Percentiles rank a stretch among this genome's conserved stretches.
phyloP scores from a whole-genome alignment of 2,329 filamentous ascomycete genomes.

The Elsinoe ampelina region DNA sequence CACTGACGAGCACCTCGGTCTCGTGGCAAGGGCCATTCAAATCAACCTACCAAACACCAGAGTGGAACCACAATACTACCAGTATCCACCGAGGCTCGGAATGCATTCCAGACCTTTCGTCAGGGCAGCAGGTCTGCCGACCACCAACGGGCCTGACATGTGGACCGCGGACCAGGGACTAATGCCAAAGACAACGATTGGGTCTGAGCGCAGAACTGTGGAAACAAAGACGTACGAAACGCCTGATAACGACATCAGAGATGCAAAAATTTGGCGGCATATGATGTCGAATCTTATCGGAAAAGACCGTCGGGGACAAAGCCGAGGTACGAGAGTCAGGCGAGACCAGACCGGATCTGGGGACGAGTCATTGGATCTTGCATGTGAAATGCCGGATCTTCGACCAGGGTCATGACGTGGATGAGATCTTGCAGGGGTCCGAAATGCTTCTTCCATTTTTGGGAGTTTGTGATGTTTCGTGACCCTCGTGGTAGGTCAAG shows the following conservation, averaged over 20 bases:
- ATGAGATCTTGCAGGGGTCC: background rate
- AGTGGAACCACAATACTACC: constrained; percentile 2
- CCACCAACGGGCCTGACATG: background rate
- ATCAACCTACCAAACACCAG: background rate
- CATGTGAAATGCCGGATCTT: constrained; percentile 8
- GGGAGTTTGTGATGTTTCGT: background rate
- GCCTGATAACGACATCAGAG: constrained; percentile 8
- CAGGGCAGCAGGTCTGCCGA: background rate
- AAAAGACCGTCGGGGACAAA: background rate
- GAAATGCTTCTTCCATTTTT: background rate
- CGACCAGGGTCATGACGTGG: constrained; percentile 8
- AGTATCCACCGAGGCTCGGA: background rate
- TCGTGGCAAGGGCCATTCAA: background rate
- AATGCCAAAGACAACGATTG: background rate
- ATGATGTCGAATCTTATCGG: constrained; percentile 12
- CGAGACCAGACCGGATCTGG: constrained; percentile 1
- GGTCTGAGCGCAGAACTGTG: background rate
- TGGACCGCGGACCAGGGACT: background rate
- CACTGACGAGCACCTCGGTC: background rate
- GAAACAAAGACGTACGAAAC: constrained; percentile 3
- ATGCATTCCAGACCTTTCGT: background rate
- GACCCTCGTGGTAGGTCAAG: background rate
- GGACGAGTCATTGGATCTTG: constrained; percentile 3
- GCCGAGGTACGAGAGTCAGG: constrained; percentile 2
- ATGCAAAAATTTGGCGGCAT: constrained; percentile 8